phyloP scores from a whole-genome alignment of 179 eudicot species.

The Spergularia azorica region DNA sequence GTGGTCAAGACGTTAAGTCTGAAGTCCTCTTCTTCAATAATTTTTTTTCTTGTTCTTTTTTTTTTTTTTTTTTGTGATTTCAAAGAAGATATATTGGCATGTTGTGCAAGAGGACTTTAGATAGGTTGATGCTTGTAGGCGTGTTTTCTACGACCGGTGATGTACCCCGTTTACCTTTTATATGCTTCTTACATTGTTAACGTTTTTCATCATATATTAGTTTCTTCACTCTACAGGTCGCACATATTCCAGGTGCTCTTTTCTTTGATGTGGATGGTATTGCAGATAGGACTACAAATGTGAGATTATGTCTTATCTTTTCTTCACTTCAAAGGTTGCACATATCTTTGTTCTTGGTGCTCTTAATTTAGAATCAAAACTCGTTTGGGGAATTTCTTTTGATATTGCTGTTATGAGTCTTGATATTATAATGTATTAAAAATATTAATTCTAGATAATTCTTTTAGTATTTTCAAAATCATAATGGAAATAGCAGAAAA shows the following conservation, averaged over 20 bases:
- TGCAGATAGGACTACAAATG: constrained; percentile 74
- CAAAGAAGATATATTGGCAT: neutral
- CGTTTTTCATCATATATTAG: neutral
- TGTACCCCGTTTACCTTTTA: neutral
- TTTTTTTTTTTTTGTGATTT: neutral
- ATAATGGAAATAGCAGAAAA: too few species aligned
- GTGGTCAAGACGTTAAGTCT: neutral
- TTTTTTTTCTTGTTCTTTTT: too few species aligned
- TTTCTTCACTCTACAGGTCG: constrained; percentile 54
- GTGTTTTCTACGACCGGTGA: neutral
- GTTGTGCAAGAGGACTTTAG: neutral
- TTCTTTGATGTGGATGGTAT: constrained; percentile 94
- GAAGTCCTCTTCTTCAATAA: too few species aligned
- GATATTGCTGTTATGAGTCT: too few species aligned
- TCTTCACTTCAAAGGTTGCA: neutral
- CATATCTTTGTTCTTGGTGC: neutral
- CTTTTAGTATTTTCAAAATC: too few species aligned
- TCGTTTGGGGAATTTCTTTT: too few species aligned
- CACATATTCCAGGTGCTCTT: constrained; percentile 93
- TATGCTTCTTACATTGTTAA: neutral
- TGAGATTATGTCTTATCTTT: constrained; percentile 40
- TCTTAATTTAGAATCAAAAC: neutral
- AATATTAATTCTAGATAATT: too few species aligned
- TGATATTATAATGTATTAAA: too few species aligned
- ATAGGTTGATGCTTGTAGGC: neutral